A percentile compares a stretch with the other conserved stretches of the same genome.
These are phyloP conservation scores for Stromatinia cepivora DNA, from an alignment of 2,329 filamentous ascomycete genomes.

Conservation along the genomic window DNA sequence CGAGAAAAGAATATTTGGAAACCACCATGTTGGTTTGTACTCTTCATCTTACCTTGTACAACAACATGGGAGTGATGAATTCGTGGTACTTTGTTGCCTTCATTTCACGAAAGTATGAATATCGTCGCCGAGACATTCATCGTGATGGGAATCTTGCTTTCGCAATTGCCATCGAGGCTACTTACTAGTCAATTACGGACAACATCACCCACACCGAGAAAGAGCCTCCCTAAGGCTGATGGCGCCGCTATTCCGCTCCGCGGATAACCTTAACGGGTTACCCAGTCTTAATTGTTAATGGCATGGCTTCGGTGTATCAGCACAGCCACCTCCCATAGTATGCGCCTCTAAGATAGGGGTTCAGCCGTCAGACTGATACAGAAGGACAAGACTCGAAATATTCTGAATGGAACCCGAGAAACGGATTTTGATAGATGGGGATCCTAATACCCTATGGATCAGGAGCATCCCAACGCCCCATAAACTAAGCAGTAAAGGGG, in stretches of 20 bases:
- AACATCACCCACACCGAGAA: not conserved
- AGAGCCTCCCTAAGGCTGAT: not conserved
- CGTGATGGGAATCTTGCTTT: not conserved
- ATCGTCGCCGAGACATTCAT: not conserved
- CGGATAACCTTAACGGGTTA: not conserved
- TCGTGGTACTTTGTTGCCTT: not conserved
- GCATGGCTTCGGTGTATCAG: not conserved
- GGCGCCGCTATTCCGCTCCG: not conserved
- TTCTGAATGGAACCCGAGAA: not conserved
- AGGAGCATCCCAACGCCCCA: not conserved
- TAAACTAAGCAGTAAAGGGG: not conserved
- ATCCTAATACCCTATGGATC: not conserved
- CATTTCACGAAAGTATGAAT: not conserved
- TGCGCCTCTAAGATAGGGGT: slow-evolving; percentile 6
- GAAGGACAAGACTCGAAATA: not conserved
- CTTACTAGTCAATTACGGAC: not conserved
- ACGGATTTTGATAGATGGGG: not conserved
- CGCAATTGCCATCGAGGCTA: not conserved
- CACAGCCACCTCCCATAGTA: not conserved
- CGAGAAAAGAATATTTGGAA: not conserved
- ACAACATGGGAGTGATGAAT: not conserved
- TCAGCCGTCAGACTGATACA: not conserved
- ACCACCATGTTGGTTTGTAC: not conserved
- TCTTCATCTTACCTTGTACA: not conserved
- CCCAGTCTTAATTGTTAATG: not conserved